Evolutionary conservation across 129 eudicot genomes (phyloP), one percentile per base, ranked within the genome.

Genomic region (Heracleum sosnowskyi): DNA sequence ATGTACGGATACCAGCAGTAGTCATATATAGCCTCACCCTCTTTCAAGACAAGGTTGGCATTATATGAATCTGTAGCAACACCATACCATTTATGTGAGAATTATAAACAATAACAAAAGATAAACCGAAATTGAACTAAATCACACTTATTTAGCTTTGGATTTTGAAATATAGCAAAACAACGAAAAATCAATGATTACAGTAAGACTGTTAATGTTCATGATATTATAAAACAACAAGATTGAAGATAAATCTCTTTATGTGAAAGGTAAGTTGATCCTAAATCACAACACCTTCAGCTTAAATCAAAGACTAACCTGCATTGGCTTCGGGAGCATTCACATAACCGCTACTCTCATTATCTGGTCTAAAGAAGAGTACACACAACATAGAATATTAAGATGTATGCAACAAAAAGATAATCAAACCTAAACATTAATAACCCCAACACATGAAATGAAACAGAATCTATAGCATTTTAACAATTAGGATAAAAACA

Each of bases 1-100:
- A 95, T 95, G 88, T 82, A 83, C 8, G 98, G 97, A 66, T 95
- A 95, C 98, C 97, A 95, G 78, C 96, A 95, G 81, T 84, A 95
- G 82, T 95, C 98, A 82, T 95, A 91, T 29, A 91, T 88, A 64
- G 97, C 84, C 85, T 95, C 98, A 69, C 98, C 98, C 85, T 90
- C 98, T 1, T 69, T 88, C 80, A 92, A 74, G 49, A 89, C 97
- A 83, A 92, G 86, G 79, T 55, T 88, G 83, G 97, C 84, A 73
- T 83, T 81, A 82, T 87, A 94, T 29, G 98, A 87, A 87, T 95
- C 98, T 94, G 89, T 81, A 87, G 68, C 62, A 24, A 76, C 63
- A 28, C 80, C 76, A 36, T 69, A 26, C 49, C n/a, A 77, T 46
- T 33, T 36, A 36, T 34, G 68, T 41, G 11, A 49, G 11, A 68